Conservation (phyloP, 192 early-diverging fungal species). For the Coemansia umbellata region DNA sequence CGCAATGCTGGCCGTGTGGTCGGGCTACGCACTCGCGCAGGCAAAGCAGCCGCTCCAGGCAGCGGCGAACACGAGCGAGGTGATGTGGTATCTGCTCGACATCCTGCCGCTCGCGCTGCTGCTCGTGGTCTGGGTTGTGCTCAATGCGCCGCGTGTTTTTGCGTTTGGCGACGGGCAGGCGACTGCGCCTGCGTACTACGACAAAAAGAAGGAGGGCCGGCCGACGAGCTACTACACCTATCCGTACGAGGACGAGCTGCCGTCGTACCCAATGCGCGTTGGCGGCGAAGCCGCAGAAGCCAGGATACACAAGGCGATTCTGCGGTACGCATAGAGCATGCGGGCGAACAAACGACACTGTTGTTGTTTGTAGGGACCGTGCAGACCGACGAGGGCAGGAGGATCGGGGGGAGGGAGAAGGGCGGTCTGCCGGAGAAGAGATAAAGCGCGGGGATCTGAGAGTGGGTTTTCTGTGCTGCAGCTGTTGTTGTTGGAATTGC, state of each 20-base stretch:
- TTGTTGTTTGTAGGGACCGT: too few relatives aligned
- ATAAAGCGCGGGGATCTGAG: too few relatives aligned
- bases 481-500: too few relatives aligned
- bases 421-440: too few relatives aligned
- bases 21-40: constrained; percentile 21
- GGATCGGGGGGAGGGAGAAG: too few relatives aligned
- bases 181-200: not conserved
- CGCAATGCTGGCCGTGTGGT: constrained; percentile 23
- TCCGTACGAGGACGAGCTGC: constrained; percentile 1
- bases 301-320: constrained; percentile 20
- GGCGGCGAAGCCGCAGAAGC: constrained; percentile 1
- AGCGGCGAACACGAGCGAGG: constrained; percentile 20
- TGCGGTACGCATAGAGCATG: constrained; percentile 12
- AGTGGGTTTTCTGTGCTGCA: too few relatives aligned
- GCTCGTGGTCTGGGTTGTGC: constrained; percentile 21
- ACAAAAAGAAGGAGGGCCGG: not conserved
- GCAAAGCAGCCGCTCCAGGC: constrained; percentile 10
- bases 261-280: not conserved
- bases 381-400: too few relatives aligned
- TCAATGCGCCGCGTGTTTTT: constrained; percentile 19
- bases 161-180: constrained; percentile 1
- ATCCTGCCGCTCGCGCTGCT: constrained; percentile 29
- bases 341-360: too few relatives aligned
- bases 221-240: constrained; percentile 3
- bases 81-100: constrained; percentile 30